Evolutionary conservation across 2,329 filamentous ascomycete genomes (phyloP).

Genomic region (Microascus cirrosus): DNA sequence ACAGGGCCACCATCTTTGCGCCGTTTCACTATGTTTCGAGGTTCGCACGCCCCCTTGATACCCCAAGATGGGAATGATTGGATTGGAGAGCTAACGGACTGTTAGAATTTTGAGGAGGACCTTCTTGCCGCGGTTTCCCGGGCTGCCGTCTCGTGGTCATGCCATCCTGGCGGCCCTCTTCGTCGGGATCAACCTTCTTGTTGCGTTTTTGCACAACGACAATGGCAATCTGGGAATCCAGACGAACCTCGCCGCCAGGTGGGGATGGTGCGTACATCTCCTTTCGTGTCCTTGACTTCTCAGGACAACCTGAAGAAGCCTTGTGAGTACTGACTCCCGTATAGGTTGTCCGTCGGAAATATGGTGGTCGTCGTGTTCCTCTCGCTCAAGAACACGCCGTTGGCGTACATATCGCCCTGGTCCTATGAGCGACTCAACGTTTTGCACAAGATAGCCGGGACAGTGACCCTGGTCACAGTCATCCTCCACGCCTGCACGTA

Average conservation of each 20-base stretch:
- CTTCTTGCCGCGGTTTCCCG: conserved; percentile 13
- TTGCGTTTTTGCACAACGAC: conserved; percentile 21
- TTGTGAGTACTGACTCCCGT: neutral
- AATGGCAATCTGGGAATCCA: conserved; percentile 15
- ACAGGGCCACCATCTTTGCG: conserved; percentile 36
- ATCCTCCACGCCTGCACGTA: conserved; percentile 35
- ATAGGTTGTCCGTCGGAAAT: conserved; percentile 31
- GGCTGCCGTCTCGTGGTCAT: conserved; percentile 19
- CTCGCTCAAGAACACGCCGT: conserved; percentile 46
- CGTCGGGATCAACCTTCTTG: conserved; percentile 19
- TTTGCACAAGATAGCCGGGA: conserved; percentile 42
- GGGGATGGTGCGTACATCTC: conserved; percentile 22
- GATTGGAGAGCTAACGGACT: neutral
- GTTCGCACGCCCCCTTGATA: neutral
- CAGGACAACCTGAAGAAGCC: neutral
- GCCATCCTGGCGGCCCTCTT: conserved; percentile 16
- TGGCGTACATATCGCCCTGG: conserved; percentile 38
- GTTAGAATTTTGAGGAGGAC: conserved; percentile 16
- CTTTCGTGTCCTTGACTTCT: neutral
- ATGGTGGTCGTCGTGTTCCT: conserved; percentile 40
- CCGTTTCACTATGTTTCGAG: conserved; percentile 3
- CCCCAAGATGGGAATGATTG: neutral
- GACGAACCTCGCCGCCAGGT: conserved; percentile 23
- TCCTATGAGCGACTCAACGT: conserved; percentile 49
- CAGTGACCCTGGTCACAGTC: conserved; percentile 31